phyloP scores from a whole-genome alignment of 1,284 basidiomycete genomes.

The Marasmius fiardii region DNA sequence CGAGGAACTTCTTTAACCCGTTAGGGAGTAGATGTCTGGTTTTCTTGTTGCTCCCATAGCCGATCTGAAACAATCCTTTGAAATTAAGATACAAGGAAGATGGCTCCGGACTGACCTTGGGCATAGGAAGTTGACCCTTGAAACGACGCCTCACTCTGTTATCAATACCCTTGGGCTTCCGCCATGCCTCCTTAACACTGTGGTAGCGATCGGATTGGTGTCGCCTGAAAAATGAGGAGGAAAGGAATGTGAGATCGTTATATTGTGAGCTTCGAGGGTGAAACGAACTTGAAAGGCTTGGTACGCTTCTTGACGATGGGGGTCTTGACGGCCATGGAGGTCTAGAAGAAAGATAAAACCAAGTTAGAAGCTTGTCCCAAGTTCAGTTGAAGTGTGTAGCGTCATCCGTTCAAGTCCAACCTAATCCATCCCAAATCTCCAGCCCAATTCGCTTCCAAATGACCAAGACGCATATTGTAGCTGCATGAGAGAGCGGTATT shows the following conservation, averaged over 20 bases:
- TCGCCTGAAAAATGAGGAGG: slow-evolving; percentile 54
- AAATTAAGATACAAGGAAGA: slow-evolving; percentile 4
- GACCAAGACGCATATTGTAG: neutral
- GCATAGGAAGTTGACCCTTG: slow-evolving; percentile 95
- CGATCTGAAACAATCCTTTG: slow-evolving; percentile 48
- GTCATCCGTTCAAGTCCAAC: slow-evolving; percentile 23
- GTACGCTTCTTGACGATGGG: slow-evolving; percentile 97
- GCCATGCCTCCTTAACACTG: slow-evolving; percentile 94
- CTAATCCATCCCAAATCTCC: slow-evolving; percentile 22
- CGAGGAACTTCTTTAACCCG: slow-evolving; percentile 92
- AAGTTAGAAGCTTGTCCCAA: neutral
- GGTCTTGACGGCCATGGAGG: slow-evolving; percentile 80
- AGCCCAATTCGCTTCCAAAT: neutral
- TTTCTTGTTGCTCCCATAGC: slow-evolving; percentile 88
- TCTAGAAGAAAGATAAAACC: slow-evolving; percentile 25
- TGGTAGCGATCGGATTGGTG: slow-evolving; percentile 98
- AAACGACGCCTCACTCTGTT: slow-evolving; percentile 94
- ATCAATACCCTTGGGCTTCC: slow-evolving; percentile 97
- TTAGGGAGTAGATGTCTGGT: slow-evolving; percentile 94
- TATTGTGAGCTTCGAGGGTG: slow-evolving; percentile 1
- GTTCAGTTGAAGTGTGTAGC: neutral
- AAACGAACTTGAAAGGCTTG: slow-evolving; percentile 85
- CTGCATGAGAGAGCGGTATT: neutral
- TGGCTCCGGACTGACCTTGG: slow-evolving; percentile 60
- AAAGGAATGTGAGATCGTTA: slow-evolving; percentile 14